Conservation (phyloP, 2,329 filamentous ascomycete genomes). For the Shiraia sp. region DNA sequence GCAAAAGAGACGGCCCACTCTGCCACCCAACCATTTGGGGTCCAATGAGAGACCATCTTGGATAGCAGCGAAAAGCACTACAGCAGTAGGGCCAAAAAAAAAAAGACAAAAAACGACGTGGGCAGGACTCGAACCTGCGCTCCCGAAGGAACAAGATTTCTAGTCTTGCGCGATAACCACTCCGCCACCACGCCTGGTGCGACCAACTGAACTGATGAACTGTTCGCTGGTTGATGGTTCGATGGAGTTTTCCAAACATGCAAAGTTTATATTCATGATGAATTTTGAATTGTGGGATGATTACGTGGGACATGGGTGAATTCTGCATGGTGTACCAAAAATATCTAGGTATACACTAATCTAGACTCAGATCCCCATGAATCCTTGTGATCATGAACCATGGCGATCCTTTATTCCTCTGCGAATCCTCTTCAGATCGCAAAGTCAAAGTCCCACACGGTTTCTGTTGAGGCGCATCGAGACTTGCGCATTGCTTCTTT, state of each 20-base stretch:
- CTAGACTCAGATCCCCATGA: too few relatives aligned
- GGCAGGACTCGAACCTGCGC: constrained; percentile 47
- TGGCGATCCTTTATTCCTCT: too few relatives aligned
- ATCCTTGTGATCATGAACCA: constrained; percentile 1
- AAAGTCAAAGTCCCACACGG: too few relatives aligned
- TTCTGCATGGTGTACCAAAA: constrained; percentile 2
- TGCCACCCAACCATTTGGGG: too few relatives aligned
- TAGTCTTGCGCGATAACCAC: constrained; percentile 50
- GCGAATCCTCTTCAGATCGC: too few relatives aligned
- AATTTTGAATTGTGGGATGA: too few relatives aligned
- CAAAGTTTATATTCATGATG: constrained; percentile 1
- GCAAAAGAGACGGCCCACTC: too few relatives aligned
- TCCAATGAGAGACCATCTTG: too few relatives aligned
- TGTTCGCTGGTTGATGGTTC: too few relatives aligned
- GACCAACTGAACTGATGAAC: background rate
- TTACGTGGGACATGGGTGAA: background rate
- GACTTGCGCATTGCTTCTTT: background rate
- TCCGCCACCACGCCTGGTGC: constrained; percentile 43
- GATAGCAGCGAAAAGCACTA: too few relatives aligned
- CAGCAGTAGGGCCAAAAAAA: too few relatives aligned
- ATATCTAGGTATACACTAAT: background rate
- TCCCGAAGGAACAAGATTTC: constrained; percentile 50
- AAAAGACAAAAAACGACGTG: constrained; percentile 35
- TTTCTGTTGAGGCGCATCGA: background rate
- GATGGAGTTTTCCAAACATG: background rate